A percentile compares a stretch with the other conserved stretches of the same genome.
Conservation (phyloP, 2,329 filamentous ascomycete species). For the Xylariaceae sp. region DNA sequence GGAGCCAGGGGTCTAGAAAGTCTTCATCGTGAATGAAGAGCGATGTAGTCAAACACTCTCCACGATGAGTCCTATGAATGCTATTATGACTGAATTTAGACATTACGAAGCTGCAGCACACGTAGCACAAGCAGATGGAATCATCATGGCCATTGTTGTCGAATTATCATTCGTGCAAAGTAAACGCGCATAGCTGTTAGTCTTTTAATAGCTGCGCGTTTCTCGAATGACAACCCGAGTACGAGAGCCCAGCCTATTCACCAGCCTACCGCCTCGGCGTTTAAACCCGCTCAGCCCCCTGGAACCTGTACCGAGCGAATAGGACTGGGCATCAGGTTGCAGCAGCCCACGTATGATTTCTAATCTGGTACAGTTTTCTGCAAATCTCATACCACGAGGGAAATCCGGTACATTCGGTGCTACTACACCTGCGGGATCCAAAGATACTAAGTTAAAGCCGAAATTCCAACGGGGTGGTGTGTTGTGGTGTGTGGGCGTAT, state of each 20-base stretch:
- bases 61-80: too few relatives aligned
- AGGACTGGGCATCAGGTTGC: conserved; percentile 20
- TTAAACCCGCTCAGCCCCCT: conserved; percentile 34
- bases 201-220: conserved; percentile 16
- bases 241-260: conserved; percentile 12
- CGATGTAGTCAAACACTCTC: too few relatives aligned
- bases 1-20: too few relatives aligned
- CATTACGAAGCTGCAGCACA: too few relatives aligned
- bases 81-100: too few relatives aligned
- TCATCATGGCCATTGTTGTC: background rate
- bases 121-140: too few relatives aligned
- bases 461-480: conserved; percentile 5
- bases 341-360: conserved; percentile 30
- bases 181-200: background rate
- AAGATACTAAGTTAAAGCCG: conserved; percentile 21
- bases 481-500: too few relatives aligned
- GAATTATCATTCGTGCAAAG: background rate
- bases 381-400: background rate
- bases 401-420: background rate
- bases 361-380: conserved; percentile 26
- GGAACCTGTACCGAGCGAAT: conserved; percentile 30
- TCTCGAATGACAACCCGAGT: conserved; percentile 11
- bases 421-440: conserved; percentile 21
- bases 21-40: too few relatives aligned
- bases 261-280: conserved; percentile 25